phyloP scores from a whole-genome alignment of 768 basidiomycete species.

The Trametopsis cervina region DNA sequence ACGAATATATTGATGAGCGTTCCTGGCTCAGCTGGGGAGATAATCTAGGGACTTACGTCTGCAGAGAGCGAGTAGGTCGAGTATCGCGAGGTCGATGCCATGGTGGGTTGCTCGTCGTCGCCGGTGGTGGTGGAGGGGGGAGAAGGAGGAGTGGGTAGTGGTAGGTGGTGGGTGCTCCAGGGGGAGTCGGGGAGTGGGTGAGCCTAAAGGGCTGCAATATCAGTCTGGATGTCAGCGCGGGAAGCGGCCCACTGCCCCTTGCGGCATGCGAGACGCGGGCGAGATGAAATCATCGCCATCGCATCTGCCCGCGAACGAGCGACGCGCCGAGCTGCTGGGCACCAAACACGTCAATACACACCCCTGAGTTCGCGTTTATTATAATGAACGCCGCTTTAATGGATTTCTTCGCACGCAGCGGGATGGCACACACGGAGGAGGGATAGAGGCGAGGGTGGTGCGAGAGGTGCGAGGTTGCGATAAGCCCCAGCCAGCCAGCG shows the following conservation, averaged over 20 bases:
- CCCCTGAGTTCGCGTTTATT: too few species aligned
- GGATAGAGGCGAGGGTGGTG: too few species aligned
- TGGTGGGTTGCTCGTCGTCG: constrained; percentile 2
- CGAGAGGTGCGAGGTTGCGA: too few species aligned
- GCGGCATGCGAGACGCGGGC: constrained; percentile 2
- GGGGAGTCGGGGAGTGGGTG: background rate
- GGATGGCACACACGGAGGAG: too few species aligned
- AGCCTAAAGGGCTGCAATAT: background rate
- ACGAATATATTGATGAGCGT: background rate
- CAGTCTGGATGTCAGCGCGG: constrained; percentile 5
- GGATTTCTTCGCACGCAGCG: too few species aligned
- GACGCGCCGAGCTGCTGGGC: too few species aligned
- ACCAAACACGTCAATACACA: too few species aligned
- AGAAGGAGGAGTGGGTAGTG: background rate
- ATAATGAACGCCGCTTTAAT: too few species aligned
- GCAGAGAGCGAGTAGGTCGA: background rate
- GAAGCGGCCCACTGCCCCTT: constrained; percentile 1
- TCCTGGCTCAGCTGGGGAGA: background rate
- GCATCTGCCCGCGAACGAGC: too few species aligned
- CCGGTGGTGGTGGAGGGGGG: background rate
- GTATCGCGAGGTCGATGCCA: constrained; percentile 1
- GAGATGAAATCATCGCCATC: background rate
- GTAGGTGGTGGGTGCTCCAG: background rate
- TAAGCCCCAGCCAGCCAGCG: too few species aligned
- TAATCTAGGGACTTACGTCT: background rate